Percentiles rank a stretch among this genome's conserved stretches.
Conservation (phyloP, 305 asterid species). For the Rubia balearica region DNA sequence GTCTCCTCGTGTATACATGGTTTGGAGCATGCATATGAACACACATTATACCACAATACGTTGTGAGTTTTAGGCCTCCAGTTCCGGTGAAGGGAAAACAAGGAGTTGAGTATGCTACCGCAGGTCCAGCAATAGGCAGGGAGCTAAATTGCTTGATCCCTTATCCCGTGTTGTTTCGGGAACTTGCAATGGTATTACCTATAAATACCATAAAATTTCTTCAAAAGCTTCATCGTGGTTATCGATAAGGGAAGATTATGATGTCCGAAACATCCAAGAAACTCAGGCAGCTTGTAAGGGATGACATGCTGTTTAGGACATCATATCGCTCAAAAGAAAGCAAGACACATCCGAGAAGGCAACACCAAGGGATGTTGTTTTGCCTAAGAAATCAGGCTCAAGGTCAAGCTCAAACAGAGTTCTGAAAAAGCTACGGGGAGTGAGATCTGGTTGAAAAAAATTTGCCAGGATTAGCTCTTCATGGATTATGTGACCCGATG, state of each 20-base stretch:
- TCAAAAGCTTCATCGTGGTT: conserved; percentile 17
- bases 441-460: background rate
- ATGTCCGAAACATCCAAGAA: background rate
- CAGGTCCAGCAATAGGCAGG: conserved; percentile 6
- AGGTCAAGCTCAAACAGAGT: background rate
- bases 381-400: background rate
- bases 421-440: background rate
- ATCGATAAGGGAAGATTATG: conserved; percentile 9
- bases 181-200: conserved; percentile 44
- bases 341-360: background rate
- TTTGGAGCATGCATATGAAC: conserved; percentile 32
- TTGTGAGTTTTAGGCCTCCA: conserved; percentile 25
- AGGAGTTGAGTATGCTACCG: conserved; percentile 24
- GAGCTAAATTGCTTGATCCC: conserved; percentile 62
- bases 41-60: conserved; percentile 30
- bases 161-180: conserved; percentile 35
- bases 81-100: background rate
- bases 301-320: conserved; percentile 35
- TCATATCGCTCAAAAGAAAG: conserved; percentile 39
- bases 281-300: conserved; percentile 54
- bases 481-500: too few species aligned
- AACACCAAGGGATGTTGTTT: background rate
- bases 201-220: conserved; percentile 36
- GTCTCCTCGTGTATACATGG: conserved; percentile 28
- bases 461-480: too few species aligned